Evolutionary conservation across 2,329 filamentous ascomycete species (phyloP).

Genomic region (Aspergillus felis): DNA sequence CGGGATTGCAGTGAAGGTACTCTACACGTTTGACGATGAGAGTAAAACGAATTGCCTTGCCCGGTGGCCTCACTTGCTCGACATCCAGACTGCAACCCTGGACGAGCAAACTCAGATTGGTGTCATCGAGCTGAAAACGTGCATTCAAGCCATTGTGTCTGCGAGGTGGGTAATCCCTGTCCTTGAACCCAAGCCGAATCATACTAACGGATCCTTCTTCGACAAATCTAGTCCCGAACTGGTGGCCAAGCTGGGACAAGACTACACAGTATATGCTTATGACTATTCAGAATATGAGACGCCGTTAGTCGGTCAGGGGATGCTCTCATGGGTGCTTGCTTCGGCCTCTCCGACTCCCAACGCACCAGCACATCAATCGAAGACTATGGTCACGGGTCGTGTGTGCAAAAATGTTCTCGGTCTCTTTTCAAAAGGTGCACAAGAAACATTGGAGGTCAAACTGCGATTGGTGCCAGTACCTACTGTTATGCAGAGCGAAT

Average conservation of each 20-base stretch:
- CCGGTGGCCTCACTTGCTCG: constrained; percentile 72
- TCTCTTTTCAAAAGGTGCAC: constrained; percentile 73
- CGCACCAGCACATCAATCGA: constrained; percentile 56
- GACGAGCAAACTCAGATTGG: constrained; percentile 80
- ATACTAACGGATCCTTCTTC: neutral
- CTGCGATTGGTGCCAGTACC: constrained; percentile 77
- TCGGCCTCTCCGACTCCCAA: constrained; percentile 55
- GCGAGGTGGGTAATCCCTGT: constrained; percentile 47
- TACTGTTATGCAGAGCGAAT: constrained; percentile 59
- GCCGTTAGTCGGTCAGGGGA: constrained; percentile 89
- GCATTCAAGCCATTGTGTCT: constrained; percentile 73
- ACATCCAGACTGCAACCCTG: constrained; percentile 74
- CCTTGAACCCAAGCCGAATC: neutral
- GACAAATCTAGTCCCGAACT: constrained; percentile 70
- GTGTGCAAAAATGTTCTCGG: constrained; percentile 83
- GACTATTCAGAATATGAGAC: constrained; percentile 95
- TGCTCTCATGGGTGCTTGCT: constrained; percentile 79
- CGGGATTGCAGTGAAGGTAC: constrained; percentile 72
- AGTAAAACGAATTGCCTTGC: constrained; percentile 87
- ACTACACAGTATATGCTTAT: constrained; percentile 96
- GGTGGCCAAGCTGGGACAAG: constrained; percentile 64
- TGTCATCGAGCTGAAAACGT: constrained; percentile 79
- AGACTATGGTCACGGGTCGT: constrained; percentile 74
- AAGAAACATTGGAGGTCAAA: constrained; percentile 90
- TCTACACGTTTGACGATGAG: constrained; percentile 92